These are phyloP conservation scores for Colletotrichum sp. DNA, from an alignment of 2,329 filamentous ascomycete genomes.

Conservation along the genomic window DNA sequence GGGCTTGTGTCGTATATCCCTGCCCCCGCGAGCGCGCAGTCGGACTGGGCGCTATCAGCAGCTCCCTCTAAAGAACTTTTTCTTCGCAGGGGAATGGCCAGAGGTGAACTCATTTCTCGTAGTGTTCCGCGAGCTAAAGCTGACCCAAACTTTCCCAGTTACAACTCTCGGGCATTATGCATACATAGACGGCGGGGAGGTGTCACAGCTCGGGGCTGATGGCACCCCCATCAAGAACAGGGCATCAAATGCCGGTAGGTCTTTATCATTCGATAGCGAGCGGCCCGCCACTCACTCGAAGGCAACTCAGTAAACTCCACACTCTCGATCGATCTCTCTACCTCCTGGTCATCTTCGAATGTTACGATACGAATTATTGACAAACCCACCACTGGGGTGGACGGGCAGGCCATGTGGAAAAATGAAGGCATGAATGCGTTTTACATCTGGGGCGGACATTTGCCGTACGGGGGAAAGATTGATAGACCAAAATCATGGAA, in stretches of 20 bases:
- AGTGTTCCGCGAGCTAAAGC: background rate
- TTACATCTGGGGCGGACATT: slow-evolving; percentile 19
- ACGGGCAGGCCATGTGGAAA: slow-evolving; percentile 4
- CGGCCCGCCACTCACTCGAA: background rate
- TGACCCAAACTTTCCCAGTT: background rate
- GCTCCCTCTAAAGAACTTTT: background rate
- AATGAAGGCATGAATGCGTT: background rate
- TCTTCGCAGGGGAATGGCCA: background rate
- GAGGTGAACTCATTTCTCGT: background rate
- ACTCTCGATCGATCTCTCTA: slow-evolving; percentile 13
- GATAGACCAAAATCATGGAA: background rate
- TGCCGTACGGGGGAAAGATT: background rate
- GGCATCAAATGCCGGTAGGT: slow-evolving; percentile 3
- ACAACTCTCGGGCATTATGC: slow-evolving; percentile 36
- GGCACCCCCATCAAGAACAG: background rate
- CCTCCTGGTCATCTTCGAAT: slow-evolving; percentile 2
- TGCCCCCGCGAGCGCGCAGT: background rate
- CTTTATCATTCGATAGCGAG: too few relatives aligned
- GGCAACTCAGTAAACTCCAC: slow-evolving; percentile 14
- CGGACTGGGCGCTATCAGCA: background rate
- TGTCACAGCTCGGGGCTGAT: slow-evolving; percentile 24
- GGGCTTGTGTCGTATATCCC: background rate
- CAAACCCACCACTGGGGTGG: background rate
- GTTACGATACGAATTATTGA: background rate
- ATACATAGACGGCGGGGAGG: slow-evolving; percentile 43